These are phyloP conservation scores for Colletotrichum sp. DNA, from an alignment of 2,329 filamentous ascomycete genomes.

Conservation along the genomic window DNA sequence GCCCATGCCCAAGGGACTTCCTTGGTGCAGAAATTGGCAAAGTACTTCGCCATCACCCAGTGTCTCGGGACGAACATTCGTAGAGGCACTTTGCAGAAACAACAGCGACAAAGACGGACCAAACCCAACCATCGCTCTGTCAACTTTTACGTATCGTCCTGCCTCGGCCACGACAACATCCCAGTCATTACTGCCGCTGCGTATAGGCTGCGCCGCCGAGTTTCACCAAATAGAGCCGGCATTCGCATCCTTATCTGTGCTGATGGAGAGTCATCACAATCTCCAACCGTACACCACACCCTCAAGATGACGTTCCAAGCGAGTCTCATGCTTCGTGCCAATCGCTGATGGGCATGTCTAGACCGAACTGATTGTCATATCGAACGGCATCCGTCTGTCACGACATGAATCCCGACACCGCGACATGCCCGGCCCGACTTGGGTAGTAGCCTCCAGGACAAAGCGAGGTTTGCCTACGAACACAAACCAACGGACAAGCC, in stretches of 20 bases:
- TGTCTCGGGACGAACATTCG: neutral
- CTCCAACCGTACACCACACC: neutral
- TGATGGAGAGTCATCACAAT: neutral
- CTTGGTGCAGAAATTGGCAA: neutral
- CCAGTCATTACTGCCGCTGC: neutral
- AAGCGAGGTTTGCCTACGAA: neutral
- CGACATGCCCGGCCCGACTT: neutral
- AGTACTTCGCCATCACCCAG: neutral
- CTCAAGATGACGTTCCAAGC: neutral
- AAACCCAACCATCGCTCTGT: neutral
- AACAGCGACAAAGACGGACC: neutral
- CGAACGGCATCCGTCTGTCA: neutral
- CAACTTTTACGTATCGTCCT: neutral
- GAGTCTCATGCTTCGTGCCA: neutral
- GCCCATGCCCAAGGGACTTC: neutral
- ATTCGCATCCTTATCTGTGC: neutral
- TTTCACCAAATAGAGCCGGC: neutral
- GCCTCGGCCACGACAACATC: neutral
- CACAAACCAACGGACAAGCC: neutral
- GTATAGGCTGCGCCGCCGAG: neutral
- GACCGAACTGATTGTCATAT: neutral
- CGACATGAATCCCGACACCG: neutral
- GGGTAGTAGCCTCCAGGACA: neutral
- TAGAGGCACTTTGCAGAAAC: neutral
- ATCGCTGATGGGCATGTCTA: neutral